phyloP scores from a whole-genome alignment of 352 stramenopile genomes.

The Globisporangium splendens region DNA sequence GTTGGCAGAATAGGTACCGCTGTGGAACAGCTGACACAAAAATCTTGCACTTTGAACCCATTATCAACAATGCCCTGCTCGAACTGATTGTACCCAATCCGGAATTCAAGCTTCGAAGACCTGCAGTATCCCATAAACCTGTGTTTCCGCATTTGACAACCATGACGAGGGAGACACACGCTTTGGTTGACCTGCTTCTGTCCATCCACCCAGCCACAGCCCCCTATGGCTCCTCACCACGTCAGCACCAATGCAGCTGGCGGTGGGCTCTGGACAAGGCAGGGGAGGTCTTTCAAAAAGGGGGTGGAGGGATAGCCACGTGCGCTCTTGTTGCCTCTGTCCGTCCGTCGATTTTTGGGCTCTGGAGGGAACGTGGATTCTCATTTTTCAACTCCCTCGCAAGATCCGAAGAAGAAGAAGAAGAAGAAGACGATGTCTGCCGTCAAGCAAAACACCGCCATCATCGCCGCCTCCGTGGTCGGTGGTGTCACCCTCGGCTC shows the following conservation, averaged over 20 bases:
- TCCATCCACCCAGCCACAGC: constrained; percentile 7
- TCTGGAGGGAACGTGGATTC: not conserved
- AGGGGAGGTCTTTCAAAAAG: not conserved
- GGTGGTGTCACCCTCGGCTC: constrained; percentile 62
- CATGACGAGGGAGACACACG: not conserved
- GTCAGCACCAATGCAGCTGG: constrained; percentile 11
- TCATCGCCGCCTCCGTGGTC: constrained; percentile 63
- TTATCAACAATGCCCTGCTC: not conserved
- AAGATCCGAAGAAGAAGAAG: not conserved
- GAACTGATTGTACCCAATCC: not conserved
- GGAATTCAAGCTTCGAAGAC: not conserved
- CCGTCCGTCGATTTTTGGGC: not conserved
- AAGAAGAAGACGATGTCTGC: constrained; percentile 21
- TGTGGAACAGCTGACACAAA: constrained; percentile 9
- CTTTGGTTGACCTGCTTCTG: constrained; percentile 3
- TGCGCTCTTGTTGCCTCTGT: not conserved
- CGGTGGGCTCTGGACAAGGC: not conserved
- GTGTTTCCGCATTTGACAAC: not conserved
- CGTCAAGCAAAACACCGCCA: constrained; percentile 67
- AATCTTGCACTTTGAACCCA: not conserved
- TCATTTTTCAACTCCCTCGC: constrained; percentile 16
- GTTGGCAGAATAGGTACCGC: constrained; percentile 5
- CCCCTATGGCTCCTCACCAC: constrained; percentile 18
- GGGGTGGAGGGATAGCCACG: constrained; percentile 3
- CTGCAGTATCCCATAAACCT: not conserved